phyloP scores from a whole-genome alignment of 208 protist species.

The Angomonas ambiguus region DNA sequence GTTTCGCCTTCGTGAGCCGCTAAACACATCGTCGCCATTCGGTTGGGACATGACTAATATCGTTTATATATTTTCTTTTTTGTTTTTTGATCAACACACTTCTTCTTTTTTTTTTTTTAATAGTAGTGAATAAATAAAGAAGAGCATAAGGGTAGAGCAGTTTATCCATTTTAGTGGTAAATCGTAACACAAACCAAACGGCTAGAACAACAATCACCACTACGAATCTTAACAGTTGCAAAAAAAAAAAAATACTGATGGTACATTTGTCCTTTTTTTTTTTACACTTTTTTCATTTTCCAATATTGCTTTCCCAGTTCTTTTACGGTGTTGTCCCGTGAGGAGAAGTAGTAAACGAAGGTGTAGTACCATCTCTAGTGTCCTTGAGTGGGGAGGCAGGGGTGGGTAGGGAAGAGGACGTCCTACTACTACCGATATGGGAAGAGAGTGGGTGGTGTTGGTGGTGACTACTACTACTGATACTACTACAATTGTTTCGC shows the following conservation, averaged over 20 bases:
- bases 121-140: not conserved
- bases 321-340: not conserved
- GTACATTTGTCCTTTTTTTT: not conserved
- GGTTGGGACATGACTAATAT: not conserved
- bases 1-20: no score
- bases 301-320: not conserved
- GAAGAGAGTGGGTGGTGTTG: no score
- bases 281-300: not conserved
- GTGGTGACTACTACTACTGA: not conserved
- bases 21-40: not conserved
- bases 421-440: no score
- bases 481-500: not conserved
- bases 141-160: not conserved
- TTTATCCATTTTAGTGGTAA: not conserved
- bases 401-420: no score
- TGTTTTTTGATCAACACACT: not conserved
- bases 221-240: not conserved
- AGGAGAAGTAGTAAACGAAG: not conserved
- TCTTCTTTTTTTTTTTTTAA: conserved; percentile 5
- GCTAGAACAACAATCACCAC: no score
- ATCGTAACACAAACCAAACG: not conserved
- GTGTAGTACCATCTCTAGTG: not conserved
- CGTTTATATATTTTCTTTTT: not conserved
- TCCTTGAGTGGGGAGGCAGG: no score
- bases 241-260: not conserved